Evolutionary conservation across 805 yeast species (phyloP).

Genomic region (Pichia kluyveri): DNA sequence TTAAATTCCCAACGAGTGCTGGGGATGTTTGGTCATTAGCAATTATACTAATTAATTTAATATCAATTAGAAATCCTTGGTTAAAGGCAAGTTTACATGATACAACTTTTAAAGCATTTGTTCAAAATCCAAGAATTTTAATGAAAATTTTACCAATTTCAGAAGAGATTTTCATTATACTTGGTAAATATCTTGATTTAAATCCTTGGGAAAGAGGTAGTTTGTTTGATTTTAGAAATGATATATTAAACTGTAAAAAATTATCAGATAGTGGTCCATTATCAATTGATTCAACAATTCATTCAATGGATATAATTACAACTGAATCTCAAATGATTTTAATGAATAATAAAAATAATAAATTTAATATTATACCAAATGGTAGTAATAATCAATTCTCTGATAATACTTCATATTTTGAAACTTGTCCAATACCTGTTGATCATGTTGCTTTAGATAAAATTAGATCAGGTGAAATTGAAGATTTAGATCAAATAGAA

Average conservation of each 20-base stretch:
- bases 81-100: constrained; percentile 64
- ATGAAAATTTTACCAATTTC: constrained; percentile 67
- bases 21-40: constrained; percentile 89
- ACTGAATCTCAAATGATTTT: constrained; percentile 18
- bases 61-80: constrained; percentile 89
- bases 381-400: not conserved
- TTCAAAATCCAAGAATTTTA: constrained; percentile 46
- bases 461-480: constrained; percentile 21
- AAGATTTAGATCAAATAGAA: constrained; percentile 20
- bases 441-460: constrained; percentile 26
- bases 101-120: constrained; percentile 56
- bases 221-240: constrained; percentile 31
- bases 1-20: constrained; percentile 52
- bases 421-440: constrained; percentile 26
- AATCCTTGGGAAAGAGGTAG: constrained; percentile 41
- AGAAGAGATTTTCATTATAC: constrained; percentile 44
- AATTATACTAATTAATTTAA: constrained; percentile 67
- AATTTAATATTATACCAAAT: not conserved
- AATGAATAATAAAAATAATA: not conserved
- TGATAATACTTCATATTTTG: constrained; percentile 9
- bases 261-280: constrained; percentile 28
- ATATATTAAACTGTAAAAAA: constrained; percentile 25
- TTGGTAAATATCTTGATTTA: constrained; percentile 34
- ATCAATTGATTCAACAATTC: constrained; percentile 21
- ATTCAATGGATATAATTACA: constrained; percentile 18